A percentile compares a stretch with the other conserved stretches of the same genome.
These are phyloP conservation scores for Fusarium sp. DNA, from an alignment of 2,329 filamentous ascomycete species.

Conservation along the genomic window DNA sequence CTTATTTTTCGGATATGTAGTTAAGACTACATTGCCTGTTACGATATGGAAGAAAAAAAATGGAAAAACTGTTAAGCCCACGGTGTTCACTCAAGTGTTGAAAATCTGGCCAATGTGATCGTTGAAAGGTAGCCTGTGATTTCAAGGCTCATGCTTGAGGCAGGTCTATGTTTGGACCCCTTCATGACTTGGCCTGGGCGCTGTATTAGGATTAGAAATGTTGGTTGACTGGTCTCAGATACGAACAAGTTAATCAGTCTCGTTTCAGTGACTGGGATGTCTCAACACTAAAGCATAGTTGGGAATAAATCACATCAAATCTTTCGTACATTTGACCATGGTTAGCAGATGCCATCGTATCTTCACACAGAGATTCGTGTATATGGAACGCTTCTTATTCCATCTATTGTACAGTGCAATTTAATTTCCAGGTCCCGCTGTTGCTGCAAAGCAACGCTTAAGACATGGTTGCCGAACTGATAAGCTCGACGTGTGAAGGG, in stretches of 20 bases:
- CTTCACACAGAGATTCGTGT: not conserved
- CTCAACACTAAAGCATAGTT: not conserved
- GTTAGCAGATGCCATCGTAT: not conserved
- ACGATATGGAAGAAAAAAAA: constrained; percentile 42
- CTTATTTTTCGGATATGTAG: constrained; percentile 39
- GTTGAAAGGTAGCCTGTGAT: not conserved
- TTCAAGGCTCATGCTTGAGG: not conserved
- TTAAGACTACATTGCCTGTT: constrained; percentile 36
- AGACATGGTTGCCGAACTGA: not conserved
- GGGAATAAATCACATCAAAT: not conserved
- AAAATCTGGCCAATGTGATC: not conserved
- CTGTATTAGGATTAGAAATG: not conserved
- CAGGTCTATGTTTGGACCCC: not conserved
- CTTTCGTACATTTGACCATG: not conserved
- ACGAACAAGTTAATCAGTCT: not conserved
- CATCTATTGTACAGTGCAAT: constrained; percentile 42
- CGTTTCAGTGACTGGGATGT: not conserved
- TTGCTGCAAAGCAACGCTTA: not conserved
- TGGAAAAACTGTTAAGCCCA: constrained; percentile 37
- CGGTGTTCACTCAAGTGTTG: constrained; percentile 1
- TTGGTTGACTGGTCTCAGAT: not conserved
- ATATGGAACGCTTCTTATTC: constrained; percentile 29
- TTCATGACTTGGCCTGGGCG: not conserved
- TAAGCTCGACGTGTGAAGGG: constrained; percentile 12
- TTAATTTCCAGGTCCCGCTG: not conserved